phyloP scores from a whole-genome alignment of 192 early-diverging fungal species.

The Mortierella antarctica region DNA sequence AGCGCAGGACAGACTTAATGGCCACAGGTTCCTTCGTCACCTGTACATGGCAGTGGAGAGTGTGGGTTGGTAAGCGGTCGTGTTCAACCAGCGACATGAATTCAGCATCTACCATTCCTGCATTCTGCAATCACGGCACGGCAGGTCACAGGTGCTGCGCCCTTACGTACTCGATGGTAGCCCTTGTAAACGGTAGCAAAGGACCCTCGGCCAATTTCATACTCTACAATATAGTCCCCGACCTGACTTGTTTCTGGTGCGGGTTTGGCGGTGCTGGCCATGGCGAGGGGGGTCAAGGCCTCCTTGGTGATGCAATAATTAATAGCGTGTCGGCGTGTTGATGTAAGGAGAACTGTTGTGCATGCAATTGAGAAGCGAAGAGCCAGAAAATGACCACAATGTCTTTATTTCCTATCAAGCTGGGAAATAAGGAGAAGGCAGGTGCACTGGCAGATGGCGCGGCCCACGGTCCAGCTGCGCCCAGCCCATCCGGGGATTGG shows the following conservation, averaged over 20 bases:
- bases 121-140: background rate
- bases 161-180: slow-evolving; percentile 68
- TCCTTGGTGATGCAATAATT: background rate
- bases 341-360: too few species aligned
- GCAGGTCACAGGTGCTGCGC: background rate
- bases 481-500: too few species aligned
- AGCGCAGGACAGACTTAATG: slow-evolving; percentile 89
- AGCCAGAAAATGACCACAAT: too few species aligned
- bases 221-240: slow-evolving; percentile 81
- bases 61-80: background rate
- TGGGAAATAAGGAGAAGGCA: too few species aligned
- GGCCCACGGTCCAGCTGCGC: too few species aligned
- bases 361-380: too few species aligned
- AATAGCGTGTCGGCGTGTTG: background rate
- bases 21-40: slow-evolving; percentile 76
- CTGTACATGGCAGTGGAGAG: slow-evolving; percentile 29
- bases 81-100: too few species aligned
- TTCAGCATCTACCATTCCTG: background rate
- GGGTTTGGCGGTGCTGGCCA: slow-evolving; percentile 29
- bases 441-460: too few species aligned
- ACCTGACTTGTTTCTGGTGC: slow-evolving; percentile 55
- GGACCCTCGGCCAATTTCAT: slow-evolving; percentile 93
- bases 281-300: slow-evolving; percentile 2
- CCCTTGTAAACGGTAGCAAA: slow-evolving; percentile 95
- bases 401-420: too few species aligned